A percentile compares a stretch with the other conserved stretches of the same genome.
Evolutionary conservation across 1,139 yeast species (phyloP).

Genomic region (Blastobotrys capitulatus): DNA sequence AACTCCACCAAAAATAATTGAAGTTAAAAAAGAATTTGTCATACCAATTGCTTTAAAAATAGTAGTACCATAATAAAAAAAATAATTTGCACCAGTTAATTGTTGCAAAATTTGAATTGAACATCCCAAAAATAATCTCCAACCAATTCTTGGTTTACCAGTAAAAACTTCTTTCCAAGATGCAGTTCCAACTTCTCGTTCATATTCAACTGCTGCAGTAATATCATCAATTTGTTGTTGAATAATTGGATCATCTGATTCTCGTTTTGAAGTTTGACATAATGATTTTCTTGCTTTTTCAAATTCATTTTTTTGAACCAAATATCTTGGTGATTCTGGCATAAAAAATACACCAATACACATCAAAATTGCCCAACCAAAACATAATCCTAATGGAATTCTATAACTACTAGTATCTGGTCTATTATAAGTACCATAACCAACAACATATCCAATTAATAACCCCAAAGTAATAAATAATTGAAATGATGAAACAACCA

Average conservation of each 20-base stretch:
- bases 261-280: background rate
- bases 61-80: constrained; percentile 77
- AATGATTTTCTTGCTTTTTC: constrained; percentile 14
- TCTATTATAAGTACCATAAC: background rate
- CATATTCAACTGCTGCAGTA: constrained; percentile 26
- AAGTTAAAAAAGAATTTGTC: constrained; percentile 57
- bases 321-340: constrained; percentile 11
- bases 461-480: background rate
- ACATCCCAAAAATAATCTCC: constrained; percentile 31
- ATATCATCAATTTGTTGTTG: constrained; percentile 41
- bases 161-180: constrained; percentile 11
- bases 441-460: background rate
- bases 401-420: background rate
- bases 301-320: constrained; percentile 9
- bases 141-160: constrained; percentile 19
- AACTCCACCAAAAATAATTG: constrained; percentile 71
- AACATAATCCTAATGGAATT: background rate
- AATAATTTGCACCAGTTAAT: constrained; percentile 48
- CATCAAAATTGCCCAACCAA: constrained; percentile 9
- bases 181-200: constrained; percentile 29
- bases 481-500: constrained; percentile 2
- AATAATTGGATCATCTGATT: constrained; percentile 10
- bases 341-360: constrained; percentile 5
- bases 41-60: constrained; percentile 73
- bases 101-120: constrained; percentile 13